Conservation (phyloP, 352 stramenopile genomes). For the Globisporangium heterothallicum region DNA sequence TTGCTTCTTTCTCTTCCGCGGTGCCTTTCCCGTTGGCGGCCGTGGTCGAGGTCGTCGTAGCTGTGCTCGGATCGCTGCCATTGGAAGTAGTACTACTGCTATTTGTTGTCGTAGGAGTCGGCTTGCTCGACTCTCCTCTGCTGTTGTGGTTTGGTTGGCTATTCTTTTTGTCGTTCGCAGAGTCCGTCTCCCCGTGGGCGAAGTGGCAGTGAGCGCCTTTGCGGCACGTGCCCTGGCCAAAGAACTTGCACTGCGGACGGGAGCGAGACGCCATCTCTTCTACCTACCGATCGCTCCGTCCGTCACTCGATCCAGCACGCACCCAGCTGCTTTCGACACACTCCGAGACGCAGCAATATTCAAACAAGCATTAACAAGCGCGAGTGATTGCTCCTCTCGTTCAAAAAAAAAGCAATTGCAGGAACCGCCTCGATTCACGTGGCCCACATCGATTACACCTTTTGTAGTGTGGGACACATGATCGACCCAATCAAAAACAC, state of each 20-base stretch:
- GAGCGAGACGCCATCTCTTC: conserved; percentile 4
- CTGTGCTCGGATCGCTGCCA: not conserved
- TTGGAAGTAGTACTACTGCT: too few species aligned
- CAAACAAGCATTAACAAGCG: too few species aligned
- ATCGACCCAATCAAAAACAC: not conserved
- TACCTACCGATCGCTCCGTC: too few species aligned
- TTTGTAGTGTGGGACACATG: not conserved
- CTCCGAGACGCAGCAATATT: too few species aligned
- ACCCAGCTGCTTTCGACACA: too few species aligned
- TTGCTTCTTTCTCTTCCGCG: too few species aligned
- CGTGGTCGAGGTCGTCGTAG: not conserved
- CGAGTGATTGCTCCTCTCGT: too few species aligned
- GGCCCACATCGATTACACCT: not conserved
- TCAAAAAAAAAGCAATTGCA: too few species aligned
- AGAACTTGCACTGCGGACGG: conserved; percentile 58
- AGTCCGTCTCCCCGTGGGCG: conserved; percentile 24
- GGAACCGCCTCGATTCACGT: not conserved
- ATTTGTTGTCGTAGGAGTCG: too few species aligned
- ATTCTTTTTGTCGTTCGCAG: not conserved
- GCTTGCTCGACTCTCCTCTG: too few species aligned
- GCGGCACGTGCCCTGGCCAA: conserved; percentile 59
- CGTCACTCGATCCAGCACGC: not conserved
- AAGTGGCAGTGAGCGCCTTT: conserved; percentile 69
- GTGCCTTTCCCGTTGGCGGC: not conserved
- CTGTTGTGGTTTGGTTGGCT: not conserved